A percentile compares a stretch with the other conserved stretches of the same genome.
Conservation (phyloP, 2,329 filamentous ascomycete genomes). For the Basipetospora sp. region DNA sequence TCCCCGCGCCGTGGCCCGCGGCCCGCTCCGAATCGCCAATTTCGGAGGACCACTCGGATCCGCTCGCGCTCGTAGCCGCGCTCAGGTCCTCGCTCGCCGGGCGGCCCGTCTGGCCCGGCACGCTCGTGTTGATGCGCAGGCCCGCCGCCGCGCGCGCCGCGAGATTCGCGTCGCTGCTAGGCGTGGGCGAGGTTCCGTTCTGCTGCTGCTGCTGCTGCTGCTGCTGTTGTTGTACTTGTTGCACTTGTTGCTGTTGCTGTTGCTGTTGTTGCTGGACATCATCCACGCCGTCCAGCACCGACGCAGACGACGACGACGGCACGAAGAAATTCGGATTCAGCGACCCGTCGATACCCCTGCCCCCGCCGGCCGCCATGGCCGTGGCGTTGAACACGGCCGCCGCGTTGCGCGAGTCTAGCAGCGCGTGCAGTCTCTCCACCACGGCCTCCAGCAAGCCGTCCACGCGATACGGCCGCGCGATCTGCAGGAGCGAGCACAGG, state of each 20-base stretch:
- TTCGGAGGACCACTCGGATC: constrained; percentile 43
- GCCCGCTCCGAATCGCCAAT: constrained; percentile 32
- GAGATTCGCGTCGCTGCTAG: constrained; percentile 19
- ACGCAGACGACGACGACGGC: constrained; percentile 20
- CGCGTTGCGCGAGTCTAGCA: constrained; percentile 84
- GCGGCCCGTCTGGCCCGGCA: constrained; percentile 18
- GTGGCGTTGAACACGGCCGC: constrained; percentile 96
- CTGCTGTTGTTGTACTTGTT: too few relatives aligned
- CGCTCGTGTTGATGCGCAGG: constrained; percentile 35
- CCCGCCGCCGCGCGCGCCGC: constrained; percentile 22
- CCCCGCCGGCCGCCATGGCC: constrained; percentile 91
- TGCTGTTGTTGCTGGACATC: too few relatives aligned
- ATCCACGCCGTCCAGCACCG: neutral
- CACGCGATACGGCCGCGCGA: constrained; percentile 82
- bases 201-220: neutral
- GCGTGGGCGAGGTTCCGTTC: constrained; percentile 15
- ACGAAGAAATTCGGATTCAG: constrained; percentile 50
- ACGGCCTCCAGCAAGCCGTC: constrained; percentile 86
- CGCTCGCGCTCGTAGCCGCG: constrained; percentile 34
- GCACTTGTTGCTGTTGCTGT: too few relatives aligned
- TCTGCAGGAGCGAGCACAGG: constrained; percentile 83
- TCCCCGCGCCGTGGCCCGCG: constrained; percentile 15
- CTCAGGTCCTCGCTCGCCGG: constrained; percentile 34
- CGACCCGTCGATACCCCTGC: constrained; percentile 59
- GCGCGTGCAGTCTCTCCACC: constrained; percentile 74